phyloP scores from a whole-genome alignment of 2,329 filamentous ascomycete genomes.

The Aureobasidium namibiae region DNA sequence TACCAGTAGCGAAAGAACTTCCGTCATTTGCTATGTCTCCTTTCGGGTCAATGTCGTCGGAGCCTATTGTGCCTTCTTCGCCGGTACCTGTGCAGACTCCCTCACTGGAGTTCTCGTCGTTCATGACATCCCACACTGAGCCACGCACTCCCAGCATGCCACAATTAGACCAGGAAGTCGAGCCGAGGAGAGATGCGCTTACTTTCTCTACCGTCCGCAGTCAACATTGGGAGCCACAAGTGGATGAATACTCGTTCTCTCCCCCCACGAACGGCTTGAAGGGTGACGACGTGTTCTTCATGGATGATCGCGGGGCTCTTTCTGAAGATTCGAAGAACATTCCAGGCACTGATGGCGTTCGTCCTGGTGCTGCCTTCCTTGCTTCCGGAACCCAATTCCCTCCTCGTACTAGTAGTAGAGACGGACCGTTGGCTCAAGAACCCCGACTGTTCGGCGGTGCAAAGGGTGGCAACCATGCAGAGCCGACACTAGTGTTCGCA shows the following conservation, averaged over 20 bases:
- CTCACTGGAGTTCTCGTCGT: constrained; percentile 15
- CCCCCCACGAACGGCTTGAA: neutral
- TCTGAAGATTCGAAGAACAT: neutral
- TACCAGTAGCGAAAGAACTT: neutral
- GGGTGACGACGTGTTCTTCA: neutral
- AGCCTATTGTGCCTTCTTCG: neutral
- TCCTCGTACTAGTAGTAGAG: constrained; percentile 4
- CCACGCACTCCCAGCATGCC: constrained; percentile 4
- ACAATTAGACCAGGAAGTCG: neutral
- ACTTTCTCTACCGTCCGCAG: constrained; percentile 35
- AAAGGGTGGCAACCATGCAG: constrained; percentile 7
- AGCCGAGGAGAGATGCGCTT: constrained; percentile 15
- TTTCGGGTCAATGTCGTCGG: neutral
- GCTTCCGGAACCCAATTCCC: neutral
- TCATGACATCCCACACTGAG: constrained; percentile 6
- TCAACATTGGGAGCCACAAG: constrained; percentile 28
- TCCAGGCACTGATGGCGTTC: constrained; percentile 1
- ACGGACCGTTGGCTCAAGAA: constrained; percentile 4
- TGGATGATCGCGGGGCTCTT: neutral
- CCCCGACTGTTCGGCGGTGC: constrained; percentile 15
- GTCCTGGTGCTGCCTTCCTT: constrained; percentile 8
- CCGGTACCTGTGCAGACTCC: constrained; percentile 6
- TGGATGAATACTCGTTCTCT: constrained; percentile 9
- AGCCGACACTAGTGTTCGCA: constrained; percentile 19
- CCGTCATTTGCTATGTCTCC: constrained; percentile 1